Base-by-base conservation (phyloP, 352 stramenopile genomes). In the Globisporangium cylindrosporum region DNA sequence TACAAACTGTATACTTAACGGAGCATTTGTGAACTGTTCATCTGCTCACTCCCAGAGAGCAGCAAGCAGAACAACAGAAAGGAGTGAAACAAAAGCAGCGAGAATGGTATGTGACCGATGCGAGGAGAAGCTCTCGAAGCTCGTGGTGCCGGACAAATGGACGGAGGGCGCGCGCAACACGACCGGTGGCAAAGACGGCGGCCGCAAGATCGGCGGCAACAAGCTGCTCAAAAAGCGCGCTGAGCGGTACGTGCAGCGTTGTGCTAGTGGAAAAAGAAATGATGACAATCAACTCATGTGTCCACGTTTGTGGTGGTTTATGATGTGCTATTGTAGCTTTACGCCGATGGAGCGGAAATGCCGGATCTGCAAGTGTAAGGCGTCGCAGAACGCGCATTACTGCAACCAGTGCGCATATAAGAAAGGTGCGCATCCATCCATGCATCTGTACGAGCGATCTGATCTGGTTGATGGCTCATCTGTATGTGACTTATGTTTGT, bases 321-420 rank as follows among this genome's bases (percentile, higher is more conserved):
- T 57, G 43, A 12, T 59, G 48, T 41, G 5, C 0, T 41, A 20
- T 29, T 46, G 22, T 53, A 89, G 84, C 22, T 82, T 83, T 69
- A 80, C 78, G 32, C 82, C 82, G 4, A 49, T 91, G 58, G 76
- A 73, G n/a, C 68, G 79, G 22, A 74, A 73, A 38, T 93, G 84
- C 69, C 74, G 81, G 38, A 82, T 93, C 62, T 93, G 84, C 78
- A 91, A 90, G 64, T 73, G 71, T 36, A 80, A 76, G 24, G 80
- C 84, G 10, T 70, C 78, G 0, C 78, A 89, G 34, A 77, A 83
- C 14, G 76, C 72, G 10, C 72, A 93, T 67, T 93, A 93, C 58
- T 93, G 84, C 70, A 88, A 87, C 67, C 76, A 89, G 61, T 92
- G 84, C 71, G 81, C 82, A 12, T 90, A 91, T 75, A 89, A 91